A percentile compares a stretch with the other conserved stretches of the same genome.
phyloP scores from a whole-genome alignment of 2,329 filamentous ascomycete genomes.

The Tricladium varicosporioides region DNA sequence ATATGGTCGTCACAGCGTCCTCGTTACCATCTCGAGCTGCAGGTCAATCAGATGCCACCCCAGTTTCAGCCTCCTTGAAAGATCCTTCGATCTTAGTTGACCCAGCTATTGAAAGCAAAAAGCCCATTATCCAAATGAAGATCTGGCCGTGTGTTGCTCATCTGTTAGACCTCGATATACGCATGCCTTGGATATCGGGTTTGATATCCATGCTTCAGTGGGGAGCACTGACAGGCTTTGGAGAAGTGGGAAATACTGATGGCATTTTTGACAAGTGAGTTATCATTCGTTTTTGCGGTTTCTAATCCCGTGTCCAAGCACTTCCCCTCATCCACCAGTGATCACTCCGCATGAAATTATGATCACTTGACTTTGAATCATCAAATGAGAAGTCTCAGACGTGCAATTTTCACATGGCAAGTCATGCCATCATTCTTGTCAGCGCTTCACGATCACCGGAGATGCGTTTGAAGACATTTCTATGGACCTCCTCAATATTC shows the following conservation, averaged over 20 bases:
- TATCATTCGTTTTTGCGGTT: constrained; percentile 21
- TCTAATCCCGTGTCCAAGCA: constrained; percentile 20
- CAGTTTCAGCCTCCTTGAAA: constrained; percentile 24
- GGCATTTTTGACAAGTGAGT: constrained; percentile 83
- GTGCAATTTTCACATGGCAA: constrained; percentile 14
- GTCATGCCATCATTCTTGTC: constrained; percentile 14
- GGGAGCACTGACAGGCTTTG: constrained; percentile 69
- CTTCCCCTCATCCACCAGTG: constrained; percentile 3
- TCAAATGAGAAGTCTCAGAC: constrained; percentile 32
- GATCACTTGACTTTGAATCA: constrained; percentile 55
- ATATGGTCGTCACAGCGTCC: constrained; percentile 64
- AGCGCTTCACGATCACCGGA: not conserved
- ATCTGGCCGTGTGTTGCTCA: constrained; percentile 72
- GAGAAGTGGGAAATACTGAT: constrained; percentile 70
- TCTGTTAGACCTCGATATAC: constrained; percentile 68
- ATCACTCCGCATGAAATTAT: constrained; percentile 51
- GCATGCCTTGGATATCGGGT: constrained; percentile 90
- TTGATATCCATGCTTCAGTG: constrained; percentile 74
- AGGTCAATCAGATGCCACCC: constrained; percentile 24
- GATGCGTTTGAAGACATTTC: not conserved
- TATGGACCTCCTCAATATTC: not conserved
- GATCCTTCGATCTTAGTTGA: constrained; percentile 24
- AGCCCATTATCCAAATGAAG: constrained; percentile 66
- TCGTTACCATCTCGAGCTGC: constrained; percentile 58
- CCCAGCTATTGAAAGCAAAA: constrained; percentile 24